Evolutionary conservation across 495 filamentous ascomycete genomes (phyloP).

Genomic region (Podospora bellae-mahoneyi): DNA sequence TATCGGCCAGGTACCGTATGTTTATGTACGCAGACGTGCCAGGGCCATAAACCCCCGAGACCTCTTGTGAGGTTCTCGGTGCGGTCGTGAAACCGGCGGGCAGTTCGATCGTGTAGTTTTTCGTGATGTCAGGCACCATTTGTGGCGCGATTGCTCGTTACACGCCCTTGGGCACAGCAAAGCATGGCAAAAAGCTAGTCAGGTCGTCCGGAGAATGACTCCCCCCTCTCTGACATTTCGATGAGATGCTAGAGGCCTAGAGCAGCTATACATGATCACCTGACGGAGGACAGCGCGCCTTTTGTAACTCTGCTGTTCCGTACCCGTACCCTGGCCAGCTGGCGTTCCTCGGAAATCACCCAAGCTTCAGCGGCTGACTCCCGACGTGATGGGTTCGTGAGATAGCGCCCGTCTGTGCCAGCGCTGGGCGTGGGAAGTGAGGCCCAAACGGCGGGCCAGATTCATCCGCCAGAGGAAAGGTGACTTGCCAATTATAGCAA

Average conservation of each 20-base stretch:
- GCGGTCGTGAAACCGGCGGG: background rate
- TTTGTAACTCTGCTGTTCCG: background rate
- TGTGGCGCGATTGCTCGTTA: conserved; percentile 10
- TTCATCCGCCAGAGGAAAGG: background rate
- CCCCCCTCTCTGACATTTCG: background rate
- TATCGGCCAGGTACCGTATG: conserved; percentile 1
- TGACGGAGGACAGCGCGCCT: background rate
- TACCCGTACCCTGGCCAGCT: background rate
- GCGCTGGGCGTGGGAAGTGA: conserved; percentile 6
- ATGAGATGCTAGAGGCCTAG: background rate
- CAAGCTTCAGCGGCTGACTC: conserved; percentile 7
- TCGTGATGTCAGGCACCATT: conserved; percentile 13
- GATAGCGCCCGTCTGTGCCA: conserved; percentile 12
- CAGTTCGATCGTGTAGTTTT: conserved; percentile 3
- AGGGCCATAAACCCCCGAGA: background rate
- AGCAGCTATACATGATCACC: background rate
- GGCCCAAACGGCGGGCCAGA: background rate
- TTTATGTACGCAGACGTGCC: background rate
- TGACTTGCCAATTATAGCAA: conserved; percentile 3
- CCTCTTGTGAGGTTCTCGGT: background rate
- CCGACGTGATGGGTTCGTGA: background rate
- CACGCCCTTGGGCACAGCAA: background rate
- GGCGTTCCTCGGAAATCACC: background rate
- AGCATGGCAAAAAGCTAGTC: conserved; percentile 7
- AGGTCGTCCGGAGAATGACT: background rate